Evolutionary conservation across 139 green algal genomes (phyloP), one percentile per base, ranked within the genome.

Genomic region (Mesostigma viride): DNA sequence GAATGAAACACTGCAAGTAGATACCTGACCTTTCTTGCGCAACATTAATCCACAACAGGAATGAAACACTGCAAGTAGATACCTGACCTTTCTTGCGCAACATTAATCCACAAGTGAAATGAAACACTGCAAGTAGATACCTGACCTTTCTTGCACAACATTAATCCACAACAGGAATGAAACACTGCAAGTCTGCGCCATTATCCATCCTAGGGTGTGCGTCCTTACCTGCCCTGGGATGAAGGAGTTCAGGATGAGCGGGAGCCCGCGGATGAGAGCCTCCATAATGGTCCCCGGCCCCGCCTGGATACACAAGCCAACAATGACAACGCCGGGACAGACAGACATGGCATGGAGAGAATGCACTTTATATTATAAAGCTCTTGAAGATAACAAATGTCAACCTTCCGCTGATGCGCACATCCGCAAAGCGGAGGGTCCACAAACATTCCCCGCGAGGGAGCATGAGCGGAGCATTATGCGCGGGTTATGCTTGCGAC

Each of bases 261-360:
- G 92, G 61, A 96, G 85, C 0, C 92, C 91, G 31, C 77, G 85
- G 64, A 96, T 95, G 64, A 97, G 83, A 35, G 91, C 84, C 79
- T 98, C 92, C 8, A 88, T 92, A 64, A 98, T 97, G 53, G 92
- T 98, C 59, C 92, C 92, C 0, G 92, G 92, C 0, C 92, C 87
- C 11, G 86, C 71, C 70, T 74, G 68, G 17, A 61, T n/a, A 17
- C 11, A 67, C 33, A 24, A 32, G 5, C 3, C 28, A 11, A 44
- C 28, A 53, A 56, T n/a, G 1, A 31, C 11, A n/a, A n/a, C n/a
- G n/a, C n/a, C n/a, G n/a, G n/a, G n/a, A n/a, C 24, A 30, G 3
- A 51, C 22, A 53, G 2, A 48, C 0, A 56, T 32, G 22, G 14
- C 6, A 24, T 64, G 6, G 24, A 36, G 58, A 17, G 3, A 22